Evolutionary conservation across 768 basidiomycete genomes (phyloP).

Genomic region (Trametopsis cervina): DNA sequence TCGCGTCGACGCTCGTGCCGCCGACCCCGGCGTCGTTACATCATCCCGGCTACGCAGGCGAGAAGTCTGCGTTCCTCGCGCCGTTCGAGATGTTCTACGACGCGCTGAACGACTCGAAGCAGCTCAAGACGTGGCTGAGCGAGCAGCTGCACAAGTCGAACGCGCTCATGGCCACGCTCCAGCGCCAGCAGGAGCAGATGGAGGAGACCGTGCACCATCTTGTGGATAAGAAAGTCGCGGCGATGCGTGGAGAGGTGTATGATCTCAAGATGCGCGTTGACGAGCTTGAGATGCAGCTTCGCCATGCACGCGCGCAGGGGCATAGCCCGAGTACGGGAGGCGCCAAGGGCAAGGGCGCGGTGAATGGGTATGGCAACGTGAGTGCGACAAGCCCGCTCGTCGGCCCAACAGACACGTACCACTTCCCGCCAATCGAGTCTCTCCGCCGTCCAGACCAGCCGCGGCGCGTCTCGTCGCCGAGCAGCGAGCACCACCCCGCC

Average conservation of each 20-base stretch:
- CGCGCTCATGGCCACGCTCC: constrained; percentile 46
- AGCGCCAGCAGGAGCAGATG: constrained; percentile 62
- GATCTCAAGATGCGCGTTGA: constrained; percentile 58
- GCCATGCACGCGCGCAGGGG: constrained; percentile 13
- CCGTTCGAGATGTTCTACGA: constrained; percentile 86
- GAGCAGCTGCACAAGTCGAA: constrained; percentile 67
- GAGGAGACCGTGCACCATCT: constrained; percentile 50
- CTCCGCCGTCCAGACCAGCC: constrained; percentile 16
- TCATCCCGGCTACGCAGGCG: constrained; percentile 50
- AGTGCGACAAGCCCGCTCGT: constrained; percentile 6
- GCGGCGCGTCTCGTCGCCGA: constrained; percentile 26
- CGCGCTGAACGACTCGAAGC: constrained; percentile 71
- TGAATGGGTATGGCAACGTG: constrained; percentile 18
- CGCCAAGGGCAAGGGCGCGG: constrained; percentile 13
- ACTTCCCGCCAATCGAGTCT: constrained; percentile 17
- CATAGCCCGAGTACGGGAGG: constrained; percentile 19
- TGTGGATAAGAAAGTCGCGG: constrained; percentile 54
- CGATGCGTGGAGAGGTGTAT: constrained; percentile 55
- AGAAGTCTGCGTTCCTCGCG: constrained; percentile 71
- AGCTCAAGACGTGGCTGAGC: constrained; percentile 69
- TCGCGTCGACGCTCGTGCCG: constrained; percentile 57
- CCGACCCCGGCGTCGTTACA: constrained; percentile 64
- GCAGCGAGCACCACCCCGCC: constrained; percentile 32
- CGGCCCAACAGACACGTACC: constrained; percentile 15
- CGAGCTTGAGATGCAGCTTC: constrained; percentile 52